phyloP scores from a whole-genome alignment of 1,139 yeast species.

The Hyphopichia buzzinii region DNA sequence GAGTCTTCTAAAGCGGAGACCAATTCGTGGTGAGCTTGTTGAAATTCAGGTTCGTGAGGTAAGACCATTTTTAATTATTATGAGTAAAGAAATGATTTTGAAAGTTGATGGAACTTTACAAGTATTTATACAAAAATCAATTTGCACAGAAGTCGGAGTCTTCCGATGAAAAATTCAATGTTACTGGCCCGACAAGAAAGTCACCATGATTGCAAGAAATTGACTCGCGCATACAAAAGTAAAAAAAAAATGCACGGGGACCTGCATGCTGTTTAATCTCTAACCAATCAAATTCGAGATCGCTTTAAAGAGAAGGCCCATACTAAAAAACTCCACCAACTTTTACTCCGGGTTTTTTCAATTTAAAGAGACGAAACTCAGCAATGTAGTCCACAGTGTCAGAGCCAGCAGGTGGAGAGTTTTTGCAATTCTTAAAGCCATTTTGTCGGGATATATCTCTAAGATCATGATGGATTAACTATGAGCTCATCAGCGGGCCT shows the following conservation, averaged over 20 bases:
- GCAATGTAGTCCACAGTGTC: no score
- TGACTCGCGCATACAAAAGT: neutral
- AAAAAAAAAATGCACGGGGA: neutral
- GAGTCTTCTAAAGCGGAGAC: conserved; percentile 87
- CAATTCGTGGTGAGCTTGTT: conserved; percentile 96
- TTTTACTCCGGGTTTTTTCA: no score
- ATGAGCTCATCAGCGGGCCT: conserved; percentile 1
- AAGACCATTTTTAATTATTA: conserved; percentile 40
- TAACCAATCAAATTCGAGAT: neutral
- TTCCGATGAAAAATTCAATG: neutral
- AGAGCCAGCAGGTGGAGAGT: no score
- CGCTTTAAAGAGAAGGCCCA: neutral
- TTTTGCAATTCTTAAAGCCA: neutral
- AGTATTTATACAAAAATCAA: neutral
- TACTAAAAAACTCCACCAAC: no score
- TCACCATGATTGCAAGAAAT: neutral
- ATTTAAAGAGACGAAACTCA: no score
- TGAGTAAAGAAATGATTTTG: neutral
- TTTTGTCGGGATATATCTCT: no score
- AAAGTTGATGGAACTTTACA: neutral
- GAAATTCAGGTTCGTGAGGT: conserved; percentile 93
- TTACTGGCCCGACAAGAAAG: neutral
- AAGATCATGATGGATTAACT: no score
- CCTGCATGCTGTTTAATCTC: neutral
- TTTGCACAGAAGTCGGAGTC: neutral